Base-by-base conservation (phyloP, 345 rosid species). In the Mercurialis annua region DNA sequence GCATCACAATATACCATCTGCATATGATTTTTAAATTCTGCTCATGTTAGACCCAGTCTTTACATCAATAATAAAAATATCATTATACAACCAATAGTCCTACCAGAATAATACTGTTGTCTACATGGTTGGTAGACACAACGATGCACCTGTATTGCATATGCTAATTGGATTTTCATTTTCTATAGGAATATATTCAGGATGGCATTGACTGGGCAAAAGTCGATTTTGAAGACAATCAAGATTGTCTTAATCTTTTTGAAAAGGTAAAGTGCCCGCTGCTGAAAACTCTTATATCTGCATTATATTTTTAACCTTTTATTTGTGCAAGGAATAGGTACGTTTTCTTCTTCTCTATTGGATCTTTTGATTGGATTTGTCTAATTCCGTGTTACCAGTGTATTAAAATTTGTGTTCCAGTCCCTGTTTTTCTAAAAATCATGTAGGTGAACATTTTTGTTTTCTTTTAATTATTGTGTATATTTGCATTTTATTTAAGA, bases 181-280 rank as follows among this genome's bases (percentile, higher is more conserved):
- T 47, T 65, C 71, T 63, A 20, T 85, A 94, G 99, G 99, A 94
- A 81, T 94, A 94, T 75, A 77, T 91, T 68, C 97, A 91, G 71
- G 99, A 94, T 83, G 99, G 99, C 54, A 94, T 94, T 81, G 99
- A 94, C 71, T 91, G 99, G 99, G 78, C 96, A 24, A 89, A 83
- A 77, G 97, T 94, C 80, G 97, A 94, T 57, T 94, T 94, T 81
- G 99, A 94, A 71, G 99, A 94, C 81, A 94, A 94, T 74, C 96
- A 94, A 77, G 92, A 86, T 69, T 94, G 99, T 74, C 99, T 94
- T 71, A 85, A 86, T 81, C 99, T 94, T 72, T 94, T 94, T 77
- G 99, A 94, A 81, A 94, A 91, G 97, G 99, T 94, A 84, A 23
- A 42, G 63, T 27, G 29, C 24, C 7, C 17, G 40, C 33, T 4